Evolutionary conservation across 441 rosid species (phyloP).

Genomic region (Pelargonium australe): DNA sequence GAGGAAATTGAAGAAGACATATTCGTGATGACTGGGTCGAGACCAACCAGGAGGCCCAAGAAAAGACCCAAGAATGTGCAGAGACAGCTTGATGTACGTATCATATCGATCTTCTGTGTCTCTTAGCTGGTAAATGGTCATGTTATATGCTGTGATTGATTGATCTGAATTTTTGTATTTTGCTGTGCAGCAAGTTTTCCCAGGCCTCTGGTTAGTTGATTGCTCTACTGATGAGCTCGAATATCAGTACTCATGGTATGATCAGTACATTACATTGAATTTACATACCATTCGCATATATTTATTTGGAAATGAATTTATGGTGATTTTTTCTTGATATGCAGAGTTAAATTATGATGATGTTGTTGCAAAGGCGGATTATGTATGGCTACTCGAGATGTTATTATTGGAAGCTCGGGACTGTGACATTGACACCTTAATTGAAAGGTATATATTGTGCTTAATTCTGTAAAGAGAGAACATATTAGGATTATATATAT

Average conservation of each 20-base stretch:
- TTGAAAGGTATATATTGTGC: neutral
- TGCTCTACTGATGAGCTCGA: neutral
- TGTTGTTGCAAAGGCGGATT: too few relatives aligned
- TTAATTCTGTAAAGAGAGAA: neutral
- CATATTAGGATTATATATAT: neutral
- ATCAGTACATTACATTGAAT: neutral
- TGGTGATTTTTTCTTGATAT: neutral
- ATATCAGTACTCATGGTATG: neutral
- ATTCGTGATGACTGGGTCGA: slow-evolving; percentile 67
- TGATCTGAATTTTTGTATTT: neutral
- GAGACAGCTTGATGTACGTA: slow-evolving; percentile 61
- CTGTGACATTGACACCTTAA: neutral
- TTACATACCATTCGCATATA: too few relatives aligned
- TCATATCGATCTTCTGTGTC: slow-evolving; percentile 3
- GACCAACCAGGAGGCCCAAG: slow-evolving; percentile 64
- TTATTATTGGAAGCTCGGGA: neutral
- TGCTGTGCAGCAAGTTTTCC: neutral
- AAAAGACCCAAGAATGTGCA: slow-evolving; percentile 67
- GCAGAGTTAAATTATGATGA: neutral
- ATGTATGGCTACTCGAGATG: neutral
- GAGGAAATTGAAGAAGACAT: slow-evolving; percentile 92
- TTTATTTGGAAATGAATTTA: too few relatives aligned
- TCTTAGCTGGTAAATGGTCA: neutral
- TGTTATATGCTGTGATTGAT: neutral
- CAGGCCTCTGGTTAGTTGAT: neutral